Evolutionary conservation across 148 eudicot species (phyloP).

Genomic region (Persicaria maculosa): DNA sequence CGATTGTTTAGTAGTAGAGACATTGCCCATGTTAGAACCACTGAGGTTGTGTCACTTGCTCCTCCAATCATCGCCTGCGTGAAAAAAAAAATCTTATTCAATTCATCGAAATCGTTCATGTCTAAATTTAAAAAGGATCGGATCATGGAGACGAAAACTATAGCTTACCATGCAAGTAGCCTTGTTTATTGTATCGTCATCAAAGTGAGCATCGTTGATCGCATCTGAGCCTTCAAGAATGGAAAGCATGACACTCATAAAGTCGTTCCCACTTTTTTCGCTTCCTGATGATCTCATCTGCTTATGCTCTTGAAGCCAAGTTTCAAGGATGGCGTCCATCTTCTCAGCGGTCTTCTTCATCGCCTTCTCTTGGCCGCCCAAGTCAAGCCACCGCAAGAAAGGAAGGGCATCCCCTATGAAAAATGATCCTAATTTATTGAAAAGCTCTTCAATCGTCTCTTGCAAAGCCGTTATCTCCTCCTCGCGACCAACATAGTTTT

Average conservation of each 20-base stretch:
- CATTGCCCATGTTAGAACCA: constrained; percentile 27
- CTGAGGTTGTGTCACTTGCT: constrained; percentile 19
- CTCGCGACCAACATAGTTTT: not conserved
- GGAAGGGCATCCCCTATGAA: constrained; percentile 11
- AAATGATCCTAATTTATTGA: constrained; percentile 2
- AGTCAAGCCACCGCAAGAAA: constrained; percentile 16
- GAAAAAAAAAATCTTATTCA: not conserved
- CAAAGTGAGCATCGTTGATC: not conserved
- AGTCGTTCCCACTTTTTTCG: not conserved
- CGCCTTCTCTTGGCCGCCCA: constrained; percentile 17
- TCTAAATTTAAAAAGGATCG: not conserved
- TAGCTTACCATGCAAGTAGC: constrained; percentile 17
- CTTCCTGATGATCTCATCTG: not conserved
- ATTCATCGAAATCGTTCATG: not conserved
- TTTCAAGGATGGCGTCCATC: constrained; percentile 10
- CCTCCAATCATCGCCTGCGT: constrained; percentile 5
- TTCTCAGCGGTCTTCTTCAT: constrained; percentile 14
- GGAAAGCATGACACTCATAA: constrained; percentile 12
- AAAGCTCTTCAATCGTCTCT: not conserved
- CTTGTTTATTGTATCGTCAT: constrained; percentile 14
- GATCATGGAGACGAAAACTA: not conserved
- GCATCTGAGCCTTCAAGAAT: not conserved
- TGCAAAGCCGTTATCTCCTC: constrained; percentile 1
- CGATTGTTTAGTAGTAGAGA: constrained; percentile 26
- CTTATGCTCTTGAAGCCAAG: constrained; percentile 18